These are phyloP conservation scores for Hyaloscypha hepaticicola DNA, from an alignment of 495 filamentous ascomycete genomes.

Conservation along the genomic window DNA sequence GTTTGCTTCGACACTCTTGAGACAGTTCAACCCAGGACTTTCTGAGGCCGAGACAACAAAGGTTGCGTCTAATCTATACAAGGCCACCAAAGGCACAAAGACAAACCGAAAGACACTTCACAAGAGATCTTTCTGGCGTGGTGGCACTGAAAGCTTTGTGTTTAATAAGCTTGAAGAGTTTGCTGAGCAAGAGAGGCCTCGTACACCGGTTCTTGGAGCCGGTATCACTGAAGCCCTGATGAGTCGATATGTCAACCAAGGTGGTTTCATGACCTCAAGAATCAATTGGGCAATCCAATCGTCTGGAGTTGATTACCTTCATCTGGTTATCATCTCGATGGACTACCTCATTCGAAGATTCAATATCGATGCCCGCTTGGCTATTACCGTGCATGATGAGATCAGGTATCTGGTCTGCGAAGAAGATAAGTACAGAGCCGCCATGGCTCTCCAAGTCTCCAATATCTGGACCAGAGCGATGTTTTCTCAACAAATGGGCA, in stretches of 20 bases:
- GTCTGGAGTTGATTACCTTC: constrained; percentile 94
- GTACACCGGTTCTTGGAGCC: constrained; percentile 91
- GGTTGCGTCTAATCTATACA: constrained; percentile 78
- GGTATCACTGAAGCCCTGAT: constrained; percentile 96
- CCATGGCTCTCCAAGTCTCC: constrained; percentile 88
- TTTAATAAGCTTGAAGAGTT: constrained; percentile 99
- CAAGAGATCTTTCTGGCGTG: constrained; percentile 86
- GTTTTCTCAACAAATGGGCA: constrained; percentile 96
- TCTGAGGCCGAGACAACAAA: constrained; percentile 72
- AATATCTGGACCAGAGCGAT: constrained; percentile 97
- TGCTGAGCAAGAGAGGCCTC: constrained; percentile 86
- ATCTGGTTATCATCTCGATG: constrained; percentile 91
- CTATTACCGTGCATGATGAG: constrained; percentile 97
- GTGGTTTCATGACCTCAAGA: constrained; percentile 89
- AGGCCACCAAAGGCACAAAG: constrained; percentile 84
- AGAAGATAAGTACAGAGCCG: constrained; percentile 81
- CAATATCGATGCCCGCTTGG: constrained; percentile 77
- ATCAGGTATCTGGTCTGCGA: constrained; percentile 90
- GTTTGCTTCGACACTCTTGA: constrained; percentile 84
- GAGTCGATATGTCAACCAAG: constrained; percentile 80
- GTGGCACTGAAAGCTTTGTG: constrained; percentile 94
- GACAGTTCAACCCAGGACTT: constrained; percentile 87
- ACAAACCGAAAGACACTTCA: constrained; percentile 63
- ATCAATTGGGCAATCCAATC: constrained; percentile 99
- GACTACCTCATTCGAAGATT: constrained; percentile 88